Evolutionary conservation across 1,284 basidiomycete genomes (phyloP), one percentile per base, ranked within the genome.

Genomic region (Rhodotorula sp.): DNA sequence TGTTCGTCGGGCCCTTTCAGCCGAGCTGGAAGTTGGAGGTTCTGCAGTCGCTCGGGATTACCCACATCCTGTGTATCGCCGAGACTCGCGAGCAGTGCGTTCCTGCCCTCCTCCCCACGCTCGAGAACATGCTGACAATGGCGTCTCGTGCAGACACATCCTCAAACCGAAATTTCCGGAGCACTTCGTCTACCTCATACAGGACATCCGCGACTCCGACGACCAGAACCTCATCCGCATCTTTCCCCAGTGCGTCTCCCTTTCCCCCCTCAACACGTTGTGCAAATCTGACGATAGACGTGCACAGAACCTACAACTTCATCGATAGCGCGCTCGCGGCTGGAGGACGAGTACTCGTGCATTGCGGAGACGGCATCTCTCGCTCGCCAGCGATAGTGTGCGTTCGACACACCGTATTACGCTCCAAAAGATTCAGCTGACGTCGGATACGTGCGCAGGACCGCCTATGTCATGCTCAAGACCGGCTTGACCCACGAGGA

Each of bases 141-240:
- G n/a, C n/a, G n/a, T 7, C 26, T n/a, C 5, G 8, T 40, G 37
- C 63, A 70, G 68, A 63, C 67, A 68, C 79, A 89, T 93, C 30
- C 90, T 95, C 65, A 85, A 85, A 59, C 91, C 93, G 1, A 87
- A 92, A 31, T 96, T 94, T 78, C 89, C 89, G 1, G 88, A 89
- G 0, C 82, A 86, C 47, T 93, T 95, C 81, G 77, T 79, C 40
- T 96, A 96, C 79, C 81, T 93, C 78, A 87, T 88, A 0, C 81
- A 95, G 46, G 90, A 96, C 78, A 90, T 96, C 24, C 85, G 92
- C 77, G 94, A 97, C 79, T 91, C 87, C 75, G 90, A 92, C 61
- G 83, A 80, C 79, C 79, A 68, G 62, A 75, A 74, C 66, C 64
- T 77, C 15, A 74, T 76, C 40, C 62, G 70, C 34, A 72, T 76